Base-by-base conservation (phyloP, 352 stramenopile species). In the Phytophthora meadii region DNA sequence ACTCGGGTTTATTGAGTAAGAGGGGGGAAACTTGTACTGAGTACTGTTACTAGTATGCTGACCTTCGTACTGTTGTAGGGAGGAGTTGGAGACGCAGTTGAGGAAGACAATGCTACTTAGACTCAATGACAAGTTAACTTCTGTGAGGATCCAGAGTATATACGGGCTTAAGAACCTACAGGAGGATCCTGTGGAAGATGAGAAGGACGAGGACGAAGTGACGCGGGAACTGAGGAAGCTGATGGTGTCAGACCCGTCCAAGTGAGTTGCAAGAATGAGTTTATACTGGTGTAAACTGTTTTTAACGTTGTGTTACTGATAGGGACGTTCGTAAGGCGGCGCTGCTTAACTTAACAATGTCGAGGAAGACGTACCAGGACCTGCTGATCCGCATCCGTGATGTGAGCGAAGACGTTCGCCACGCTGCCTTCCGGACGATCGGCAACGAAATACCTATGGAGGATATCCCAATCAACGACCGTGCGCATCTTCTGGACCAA, bases 361-460 rank as follows among this genome's bases (percentile, higher is more conserved):
- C 66, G 2, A 55, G 70, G n/a, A 54, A 74, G 14, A 62, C 74
- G 19, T 87, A 83, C 47, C 56, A 72, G 9, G 78, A 90, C 22
- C 53, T 94, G 24, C 66, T 92, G 6, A 73, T 91, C n/a, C 86
- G 86, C n/a, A 84, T 90, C n/a, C 84, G 86, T 14, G 86, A 94
- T 48, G 68, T 77, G 5, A 90, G 68, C 54, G 79, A 88, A 45
- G 84, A 92, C 22, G 84, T 94, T 12, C 86, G 86, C 2, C 63
- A 76, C 27, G 74, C 79, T 10, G 82, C 80, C 5, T 91, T 92
- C 61, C 52, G 70, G n/a, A 76, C 82, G 5, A 75, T 92, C 8
- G 74, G 75, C 34, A 74, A 74, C 15, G 41, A 74, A 11, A 66
- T 84, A 46, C 51, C 70, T 49, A 63, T 92, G 41, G 65, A 76